These are phyloP conservation scores for Cystobasidium tubakii DNA, from an alignment of 768 basidiomycete species.

Conservation along the genomic window DNA sequence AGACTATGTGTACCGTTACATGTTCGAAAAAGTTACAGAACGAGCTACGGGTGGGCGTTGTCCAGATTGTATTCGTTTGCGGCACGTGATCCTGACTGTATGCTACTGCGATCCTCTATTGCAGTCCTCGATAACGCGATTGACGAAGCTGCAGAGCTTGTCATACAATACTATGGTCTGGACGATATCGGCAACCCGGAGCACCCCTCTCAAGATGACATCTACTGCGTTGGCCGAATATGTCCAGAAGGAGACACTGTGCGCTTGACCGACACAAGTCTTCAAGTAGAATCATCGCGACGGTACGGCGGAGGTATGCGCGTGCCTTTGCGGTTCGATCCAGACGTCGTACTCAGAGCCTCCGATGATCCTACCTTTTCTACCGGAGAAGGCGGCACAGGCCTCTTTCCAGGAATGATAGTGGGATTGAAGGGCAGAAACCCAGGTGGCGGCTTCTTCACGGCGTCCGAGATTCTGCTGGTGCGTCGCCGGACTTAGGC, in stretches of 20 bases:
- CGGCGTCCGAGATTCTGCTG: conserved; percentile 70
- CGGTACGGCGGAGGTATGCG: conserved; percentile 62
- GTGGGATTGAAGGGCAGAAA: conserved; percentile 81
- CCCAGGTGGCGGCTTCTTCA: conserved; percentile 80
- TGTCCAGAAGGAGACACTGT: conserved; percentile 62
- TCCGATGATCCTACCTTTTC: conserved; percentile 48
- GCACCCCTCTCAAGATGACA: conserved; percentile 53
- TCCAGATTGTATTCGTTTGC: neutral
- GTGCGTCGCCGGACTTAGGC: conserved; percentile 54
- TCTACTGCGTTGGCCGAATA: conserved; percentile 68
- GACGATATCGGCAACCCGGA: conserved; percentile 71
- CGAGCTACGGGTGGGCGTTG: conserved; percentile 64
- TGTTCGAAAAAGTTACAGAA: conserved; percentile 85
- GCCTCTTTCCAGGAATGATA: conserved; percentile 82
- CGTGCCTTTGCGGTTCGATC: conserved; percentile 66
- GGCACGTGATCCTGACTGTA: neutral
- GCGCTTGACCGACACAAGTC: conserved; percentile 59
- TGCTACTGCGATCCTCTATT: neutral
- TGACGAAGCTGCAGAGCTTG: conserved; percentile 71
- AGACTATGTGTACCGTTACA: conserved; percentile 67
- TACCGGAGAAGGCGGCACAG: conserved; percentile 58
- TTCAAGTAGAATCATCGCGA: conserved; percentile 78
- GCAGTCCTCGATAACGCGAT: conserved; percentile 78
- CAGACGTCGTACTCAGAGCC: conserved; percentile 63
- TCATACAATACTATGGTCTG: conserved; percentile 65